Conservation (phyloP, 2,329 filamentous ascomycete genomes). For the Bertia moriformis region DNA sequence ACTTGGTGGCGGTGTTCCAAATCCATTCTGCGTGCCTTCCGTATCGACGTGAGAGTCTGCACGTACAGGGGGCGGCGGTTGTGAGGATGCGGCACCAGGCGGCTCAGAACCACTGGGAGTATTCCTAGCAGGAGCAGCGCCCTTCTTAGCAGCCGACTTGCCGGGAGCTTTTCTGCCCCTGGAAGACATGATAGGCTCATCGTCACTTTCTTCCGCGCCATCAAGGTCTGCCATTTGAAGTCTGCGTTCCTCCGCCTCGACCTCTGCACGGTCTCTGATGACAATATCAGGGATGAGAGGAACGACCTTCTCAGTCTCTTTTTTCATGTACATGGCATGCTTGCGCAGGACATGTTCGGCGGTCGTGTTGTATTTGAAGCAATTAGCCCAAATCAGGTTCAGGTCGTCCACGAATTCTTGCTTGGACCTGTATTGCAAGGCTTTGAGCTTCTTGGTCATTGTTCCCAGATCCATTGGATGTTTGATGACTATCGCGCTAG, state of each 20-base stretch:
- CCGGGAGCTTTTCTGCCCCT: slow-evolving; percentile 74
- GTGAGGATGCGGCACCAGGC: slow-evolving; percentile 32
- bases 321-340: slow-evolving; percentile 91
- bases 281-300: slow-evolving; percentile 86
- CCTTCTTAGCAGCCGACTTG: slow-evolving; percentile 32
- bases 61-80: slow-evolving; percentile 54
- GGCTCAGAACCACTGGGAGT: slow-evolving; percentile 60
- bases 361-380: slow-evolving; percentile 86
- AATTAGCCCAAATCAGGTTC: slow-evolving; percentile 94
- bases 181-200: slow-evolving; percentile 96
- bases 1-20: slow-evolving; percentile 64
- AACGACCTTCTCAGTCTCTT: slow-evolving; percentile 91
- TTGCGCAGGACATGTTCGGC: slow-evolving; percentile 75
- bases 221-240: slow-evolving; percentile 69
- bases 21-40: slow-evolving; percentile 62
- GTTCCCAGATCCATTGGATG: slow-evolving; percentile 93
- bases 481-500: slow-evolving; percentile 61
- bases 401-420: slow-evolving; percentile 87
- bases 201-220: slow-evolving; percentile 79
- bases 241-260: slow-evolving; percentile 74
- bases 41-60: slow-evolving; percentile 39
- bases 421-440: slow-evolving; percentile 70
- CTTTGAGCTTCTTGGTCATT: slow-evolving; percentile 96
- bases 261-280: slow-evolving; percentile 80
- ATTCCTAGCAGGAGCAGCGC: slow-evolving; percentile 66